Conservation (phyloP, 169 alveolate genomes). For the Babesia bigemina region DNA sequence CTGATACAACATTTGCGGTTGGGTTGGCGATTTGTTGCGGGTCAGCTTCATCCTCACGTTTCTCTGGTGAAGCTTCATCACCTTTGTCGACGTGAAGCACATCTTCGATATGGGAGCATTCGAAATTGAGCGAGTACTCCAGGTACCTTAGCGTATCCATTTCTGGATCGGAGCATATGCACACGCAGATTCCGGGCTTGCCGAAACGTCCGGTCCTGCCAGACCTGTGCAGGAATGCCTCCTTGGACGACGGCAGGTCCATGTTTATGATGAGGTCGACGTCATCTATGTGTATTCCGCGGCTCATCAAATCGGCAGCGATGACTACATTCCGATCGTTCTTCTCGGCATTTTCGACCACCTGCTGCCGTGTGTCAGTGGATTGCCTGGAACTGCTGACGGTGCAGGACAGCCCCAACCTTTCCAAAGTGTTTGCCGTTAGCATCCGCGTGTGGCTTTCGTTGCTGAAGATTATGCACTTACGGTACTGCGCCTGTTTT, state of each 20-base stretch:
- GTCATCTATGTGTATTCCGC: constrained; percentile 88
- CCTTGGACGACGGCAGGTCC: constrained; percentile 85
- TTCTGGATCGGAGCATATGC: constrained; percentile 71
- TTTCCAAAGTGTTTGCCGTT: constrained; percentile 40
- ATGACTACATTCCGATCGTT: constrained; percentile 76
- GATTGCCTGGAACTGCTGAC: constrained; percentile 71
- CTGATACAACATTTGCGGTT: background rate
- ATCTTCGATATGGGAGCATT: constrained; percentile 25
- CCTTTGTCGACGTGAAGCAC: constrained; percentile 1
- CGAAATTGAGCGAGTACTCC: constrained; percentile 52
- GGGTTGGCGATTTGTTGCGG: background rate
- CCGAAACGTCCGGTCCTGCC: constrained; percentile 90
- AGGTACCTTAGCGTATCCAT: constrained; percentile 54
- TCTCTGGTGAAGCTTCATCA: background rate
- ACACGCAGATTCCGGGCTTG: constrained; percentile 80
- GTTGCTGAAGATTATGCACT: constrained; percentile 71
- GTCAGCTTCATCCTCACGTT: background rate
- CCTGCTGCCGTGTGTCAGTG: constrained; percentile 60
- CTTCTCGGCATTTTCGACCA: constrained; percentile 29
- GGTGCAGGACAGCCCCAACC: constrained; percentile 59
- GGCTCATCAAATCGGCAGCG: constrained; percentile 88
- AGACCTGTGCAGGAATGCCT: constrained; percentile 87
- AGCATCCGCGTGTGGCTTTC: constrained; percentile 68
- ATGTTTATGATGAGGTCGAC: constrained; percentile 87
- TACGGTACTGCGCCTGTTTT: constrained; percentile 32